These are phyloP conservation scores for Candida anglica DNA, from an alignment of 805 yeast species.

Conservation along the genomic window DNA sequence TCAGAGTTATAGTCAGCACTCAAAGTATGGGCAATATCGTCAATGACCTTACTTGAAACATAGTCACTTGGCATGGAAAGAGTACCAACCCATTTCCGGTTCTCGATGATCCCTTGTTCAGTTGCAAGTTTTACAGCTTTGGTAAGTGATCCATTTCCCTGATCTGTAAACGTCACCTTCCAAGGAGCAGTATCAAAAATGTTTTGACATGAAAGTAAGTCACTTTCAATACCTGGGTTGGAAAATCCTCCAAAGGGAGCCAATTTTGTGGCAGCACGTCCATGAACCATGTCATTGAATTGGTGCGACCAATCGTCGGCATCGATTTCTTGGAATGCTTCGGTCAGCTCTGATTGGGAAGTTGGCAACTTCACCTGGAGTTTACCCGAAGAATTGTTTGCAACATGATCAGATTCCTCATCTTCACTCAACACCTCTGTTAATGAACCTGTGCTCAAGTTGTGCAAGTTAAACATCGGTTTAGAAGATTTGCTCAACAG, in stretches of 20 bases:
- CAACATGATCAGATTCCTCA: no score
- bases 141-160: constrained; percentile 84
- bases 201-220: constrained; percentile 36
- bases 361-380: no score
- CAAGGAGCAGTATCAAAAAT: constrained; percentile 64
- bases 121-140: constrained; percentile 73
- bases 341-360: no score
- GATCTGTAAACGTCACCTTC: constrained; percentile 62
- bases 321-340: constrained; percentile 5
- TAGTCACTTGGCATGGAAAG: constrained; percentile 87
- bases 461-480: no score
- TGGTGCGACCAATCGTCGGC: constrained; percentile 18
- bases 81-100: constrained; percentile 79
- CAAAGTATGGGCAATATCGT: constrained; percentile 48
- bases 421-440: no score
- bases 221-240: constrained; percentile 46
- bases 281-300: constrained; percentile 23
- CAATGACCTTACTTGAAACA: constrained; percentile 54
- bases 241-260: constrained; percentile 77
- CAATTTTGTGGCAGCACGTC: constrained; percentile 30
- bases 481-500: no score
- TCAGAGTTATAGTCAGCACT: constrained; percentile 49
- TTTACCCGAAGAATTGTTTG: no score
- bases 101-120: constrained; percentile 29
- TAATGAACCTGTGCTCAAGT: no score